Conservation (phyloP, 1,284 basidiomycete species). For the Marasmius oreades region DNA sequence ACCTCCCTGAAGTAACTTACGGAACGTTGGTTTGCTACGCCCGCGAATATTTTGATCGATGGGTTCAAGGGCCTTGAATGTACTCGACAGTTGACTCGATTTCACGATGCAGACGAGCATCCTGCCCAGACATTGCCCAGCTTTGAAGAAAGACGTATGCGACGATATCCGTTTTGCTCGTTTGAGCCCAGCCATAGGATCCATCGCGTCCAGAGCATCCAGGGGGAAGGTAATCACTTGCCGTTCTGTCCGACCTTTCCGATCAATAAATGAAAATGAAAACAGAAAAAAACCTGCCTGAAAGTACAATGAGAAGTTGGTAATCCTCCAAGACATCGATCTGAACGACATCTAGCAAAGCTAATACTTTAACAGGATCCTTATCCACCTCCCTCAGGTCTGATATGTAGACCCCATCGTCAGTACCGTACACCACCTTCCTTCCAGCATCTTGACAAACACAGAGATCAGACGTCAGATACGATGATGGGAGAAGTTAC, state of each 20-base stretch:
- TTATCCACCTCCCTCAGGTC: constrained; percentile 76
- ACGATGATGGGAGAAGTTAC: constrained; percentile 29
- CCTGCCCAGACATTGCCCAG: constrained; percentile 88
- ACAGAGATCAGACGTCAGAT: constrained; percentile 3
- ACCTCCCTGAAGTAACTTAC: constrained; percentile 89
- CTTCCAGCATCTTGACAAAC: constrained; percentile 70
- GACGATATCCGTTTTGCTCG: constrained; percentile 94
- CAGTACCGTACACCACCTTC: constrained; percentile 92
- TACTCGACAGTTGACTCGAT: constrained; percentile 90
- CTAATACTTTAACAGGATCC: constrained; percentile 89
- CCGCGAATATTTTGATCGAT: constrained; percentile 87
- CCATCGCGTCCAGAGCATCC: constrained; percentile 87
- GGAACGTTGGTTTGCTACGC: constrained; percentile 89
- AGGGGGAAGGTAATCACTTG: constrained; percentile 96
- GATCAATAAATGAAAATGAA: constrained; percentile 1
- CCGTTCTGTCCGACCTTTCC: constrained; percentile 55
- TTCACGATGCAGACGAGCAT: constrained; percentile 99
- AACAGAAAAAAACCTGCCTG: constrained; percentile 53
- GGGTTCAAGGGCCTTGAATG: constrained; percentile 97
- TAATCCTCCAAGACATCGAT: constrained; percentile 97
- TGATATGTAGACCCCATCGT: constrained; percentile 94
- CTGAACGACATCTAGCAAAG: constrained; percentile 87
- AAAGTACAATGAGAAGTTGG: constrained; percentile 91
- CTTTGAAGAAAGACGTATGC: constrained; percentile 98
- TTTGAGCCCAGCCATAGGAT: constrained; percentile 89